Base-by-base conservation (phyloP, 768 basidiomycete genomes). In the Mycena vitilis region DNA sequence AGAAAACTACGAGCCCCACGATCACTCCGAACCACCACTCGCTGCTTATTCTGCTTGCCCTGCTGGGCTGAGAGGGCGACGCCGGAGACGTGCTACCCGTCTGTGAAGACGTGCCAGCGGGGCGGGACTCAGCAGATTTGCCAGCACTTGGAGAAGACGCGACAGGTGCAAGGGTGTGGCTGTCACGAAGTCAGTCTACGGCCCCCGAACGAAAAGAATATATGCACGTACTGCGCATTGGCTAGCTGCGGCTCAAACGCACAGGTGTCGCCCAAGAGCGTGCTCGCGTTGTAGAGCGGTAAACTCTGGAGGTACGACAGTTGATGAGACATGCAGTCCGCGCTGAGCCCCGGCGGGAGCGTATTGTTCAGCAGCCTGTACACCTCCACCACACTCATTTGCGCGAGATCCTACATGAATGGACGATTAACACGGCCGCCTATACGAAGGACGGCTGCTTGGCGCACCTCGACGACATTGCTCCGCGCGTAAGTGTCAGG, bases 211-310 rank as follows among this genome's bases (percentile, higher is more conserved):
- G 2, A 3, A 40, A 40, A 9, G 40, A 40, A 40, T 2, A 40
- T 40, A 40, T 40, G 40, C 40, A 47, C 23, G 23, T 34, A 62
- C 60, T 55, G 60, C n/a, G 3, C 42, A 18, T 54, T 37, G 1
- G 22, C 15, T 5, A 40, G 47, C 36, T 12, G 53, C 37, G 38
- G 60, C 47, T 48, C 12, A 8, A 66, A 34, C 25, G 36, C 22
- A 23, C 69, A 71, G 15, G 55, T 58, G 36, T 66, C 62, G 16
- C 69, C 69, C 34, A 66, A 71, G 16, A 66, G 65, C n/a, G 9
- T 62, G 2, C 15, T 36, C 20, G 49, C 44, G 22, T 59, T 55
- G 38, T 59, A 71, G 7, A 57, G 16, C 23, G 61, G 22, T 0
- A 66, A 56, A 8, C 45, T 45, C 62, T 38, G 37, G 54, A 66